phyloP scores from a whole-genome alignment of 179 eudicot species.

The Spinacia oleracea region DNA sequence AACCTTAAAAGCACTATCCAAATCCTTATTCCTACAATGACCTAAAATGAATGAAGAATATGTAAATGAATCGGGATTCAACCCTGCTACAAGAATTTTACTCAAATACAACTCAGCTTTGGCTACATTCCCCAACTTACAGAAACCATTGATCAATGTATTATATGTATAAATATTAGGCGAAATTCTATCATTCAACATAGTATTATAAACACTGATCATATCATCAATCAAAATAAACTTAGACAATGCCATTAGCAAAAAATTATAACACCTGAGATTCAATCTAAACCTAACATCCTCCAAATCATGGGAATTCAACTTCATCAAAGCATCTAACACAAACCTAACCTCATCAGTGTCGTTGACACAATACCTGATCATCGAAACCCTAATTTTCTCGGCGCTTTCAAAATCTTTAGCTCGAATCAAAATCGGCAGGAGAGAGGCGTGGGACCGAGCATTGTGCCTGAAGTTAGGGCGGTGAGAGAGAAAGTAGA shows the following conservation, averaged over 20 bases:
- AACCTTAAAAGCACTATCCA: conserved; percentile 52
- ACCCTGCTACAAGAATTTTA: conserved; percentile 56
- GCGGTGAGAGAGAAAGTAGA: conserved; percentile 38
- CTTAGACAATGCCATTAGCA: conserved; percentile 59
- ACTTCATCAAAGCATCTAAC: conserved; percentile 34
- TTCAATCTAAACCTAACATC: conserved; percentile 42
- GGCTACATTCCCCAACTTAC: conserved; percentile 62
- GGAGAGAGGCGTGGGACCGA: conserved; percentile 39
- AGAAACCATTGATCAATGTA: conserved; percentile 60
- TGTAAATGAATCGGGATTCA: conserved; percentile 68
- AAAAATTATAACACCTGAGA: conserved; percentile 51
- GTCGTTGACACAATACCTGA: conserved; percentile 43
- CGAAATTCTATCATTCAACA: conserved; percentile 51
- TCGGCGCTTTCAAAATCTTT: conserved; percentile 35
- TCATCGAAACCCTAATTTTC: conserved; percentile 48
- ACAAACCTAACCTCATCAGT: conserved; percentile 43
- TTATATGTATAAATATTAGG: conserved; percentile 72
- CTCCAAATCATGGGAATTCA: conserved; percentile 35
- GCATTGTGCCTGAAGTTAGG: conserved; percentile 48
- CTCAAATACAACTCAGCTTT: conserved; percentile 50
- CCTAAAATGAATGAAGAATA: conserved; percentile 67
- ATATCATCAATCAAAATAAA: conserved; percentile 63
- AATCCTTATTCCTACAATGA: conserved; percentile 65
- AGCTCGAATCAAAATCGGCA: conserved; percentile 35
- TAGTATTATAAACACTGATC: conserved; percentile 48